Percentiles rank a stretch among this genome's conserved stretches.
Evolutionary conservation across 2,329 filamentous ascomycete genomes (phyloP).

Genomic region (Diaporthe velutina): DNA sequence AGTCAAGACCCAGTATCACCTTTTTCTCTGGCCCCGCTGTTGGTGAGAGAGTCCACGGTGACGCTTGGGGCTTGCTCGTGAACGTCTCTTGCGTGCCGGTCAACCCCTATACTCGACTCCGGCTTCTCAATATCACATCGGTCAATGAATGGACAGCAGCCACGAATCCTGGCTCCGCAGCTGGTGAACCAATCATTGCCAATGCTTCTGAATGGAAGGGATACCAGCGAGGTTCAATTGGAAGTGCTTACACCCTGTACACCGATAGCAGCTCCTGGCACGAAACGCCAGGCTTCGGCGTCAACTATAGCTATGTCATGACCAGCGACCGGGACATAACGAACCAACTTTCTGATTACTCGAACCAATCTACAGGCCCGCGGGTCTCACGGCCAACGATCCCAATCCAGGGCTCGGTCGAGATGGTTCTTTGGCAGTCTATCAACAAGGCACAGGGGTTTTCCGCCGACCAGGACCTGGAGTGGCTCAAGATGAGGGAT

Average conservation of each 20-base stretch:
- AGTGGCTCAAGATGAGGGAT: background rate
- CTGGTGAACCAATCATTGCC: background rate
- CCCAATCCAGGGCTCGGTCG: conserved; percentile 13
- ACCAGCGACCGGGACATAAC: conserved; percentile 4
- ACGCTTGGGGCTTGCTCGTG: conserved; percentile 3
- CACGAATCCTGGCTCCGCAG: background rate
- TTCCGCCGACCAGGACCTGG: background rate
- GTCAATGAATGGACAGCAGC: background rate
- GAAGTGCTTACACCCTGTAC: background rate
- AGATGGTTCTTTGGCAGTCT: conserved; percentile 13
- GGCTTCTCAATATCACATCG: conserved; percentile 10
- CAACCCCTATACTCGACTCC: background rate
- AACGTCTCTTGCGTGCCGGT: conserved; percentile 9
- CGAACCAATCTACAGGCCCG: background rate
- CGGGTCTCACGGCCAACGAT: background rate
- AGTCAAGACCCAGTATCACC: background rate
- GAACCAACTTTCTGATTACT: background rate
- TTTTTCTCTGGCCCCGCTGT: conserved; percentile 7
- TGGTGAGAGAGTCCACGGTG: background rate
- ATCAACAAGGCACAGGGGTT: background rate
- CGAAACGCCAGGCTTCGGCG: background rate
- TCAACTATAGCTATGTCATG: conserved; percentile 22
- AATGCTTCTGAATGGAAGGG: background rate
- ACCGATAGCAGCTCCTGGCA: conserved; percentile 1
- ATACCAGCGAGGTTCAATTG: background rate